These are phyloP conservation scores for Podospora conica DNA, from an alignment of 495 filamentous ascomycete species.

Conservation along the genomic window DNA sequence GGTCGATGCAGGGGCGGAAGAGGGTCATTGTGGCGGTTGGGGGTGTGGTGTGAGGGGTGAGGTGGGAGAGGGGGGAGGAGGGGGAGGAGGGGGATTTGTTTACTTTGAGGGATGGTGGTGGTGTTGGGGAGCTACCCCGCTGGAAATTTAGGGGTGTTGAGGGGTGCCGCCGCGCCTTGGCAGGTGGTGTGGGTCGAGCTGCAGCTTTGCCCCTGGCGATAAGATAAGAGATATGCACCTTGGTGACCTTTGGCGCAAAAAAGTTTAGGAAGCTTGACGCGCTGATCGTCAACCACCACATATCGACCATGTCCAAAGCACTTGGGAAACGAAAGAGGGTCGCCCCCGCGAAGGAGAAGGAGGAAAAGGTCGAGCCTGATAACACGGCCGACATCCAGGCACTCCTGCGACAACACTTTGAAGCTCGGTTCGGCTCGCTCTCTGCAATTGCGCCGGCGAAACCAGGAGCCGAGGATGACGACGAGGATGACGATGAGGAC, in stretches of 20 bases:
- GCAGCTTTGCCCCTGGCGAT: not conserved
- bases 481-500: conserved; percentile 26
- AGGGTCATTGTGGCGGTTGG: conserved; percentile 64
- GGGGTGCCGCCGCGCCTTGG: too few relatives aligned
- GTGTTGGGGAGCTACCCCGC: not conserved
- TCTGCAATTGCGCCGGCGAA: conserved; percentile 17
- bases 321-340: conserved; percentile 41
- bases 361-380: not conserved
- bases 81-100: not conserved
- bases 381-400: conserved; percentile 30
- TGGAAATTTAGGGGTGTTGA: conserved; percentile 2
- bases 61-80: not conserved
- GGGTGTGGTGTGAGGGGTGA: not conserved
- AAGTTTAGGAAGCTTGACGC: not conserved
- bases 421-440: conserved; percentile 76
- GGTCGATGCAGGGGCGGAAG: conserved; percentile 94
- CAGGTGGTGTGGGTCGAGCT: not conserved
- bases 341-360: conserved; percentile 19
- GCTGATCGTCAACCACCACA: not conserved
- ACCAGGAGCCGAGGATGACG: conserved; percentile 22
- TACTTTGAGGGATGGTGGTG: not conserved
- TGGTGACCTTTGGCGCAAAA: not conserved
- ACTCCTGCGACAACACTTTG: conserved; percentile 75
- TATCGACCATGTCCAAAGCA: conserved; percentile 26
- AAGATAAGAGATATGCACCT: not conserved